Conservation (phyloP, 495 filamentous ascomycete genomes). For the Neurospora sp. region DNA sequence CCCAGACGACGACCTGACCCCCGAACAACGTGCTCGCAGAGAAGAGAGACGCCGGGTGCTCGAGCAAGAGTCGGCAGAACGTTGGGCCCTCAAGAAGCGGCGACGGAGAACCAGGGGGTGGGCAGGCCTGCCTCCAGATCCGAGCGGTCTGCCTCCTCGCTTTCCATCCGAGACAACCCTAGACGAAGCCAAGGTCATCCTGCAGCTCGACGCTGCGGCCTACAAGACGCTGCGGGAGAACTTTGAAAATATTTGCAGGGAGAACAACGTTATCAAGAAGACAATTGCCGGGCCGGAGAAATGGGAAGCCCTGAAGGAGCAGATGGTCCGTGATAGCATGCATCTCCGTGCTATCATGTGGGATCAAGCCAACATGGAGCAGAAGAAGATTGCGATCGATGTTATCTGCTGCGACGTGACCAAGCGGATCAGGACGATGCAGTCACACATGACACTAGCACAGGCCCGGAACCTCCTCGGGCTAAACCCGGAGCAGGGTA, state of each 20-base stretch:
- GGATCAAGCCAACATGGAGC: conserved; percentile 33
- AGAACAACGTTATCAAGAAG: conserved; percentile 60
- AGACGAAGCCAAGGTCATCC: conserved; percentile 62
- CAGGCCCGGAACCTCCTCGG: conserved; percentile 65
- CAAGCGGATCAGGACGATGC: conserved; percentile 59
- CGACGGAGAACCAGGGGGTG: conserved; percentile 60
- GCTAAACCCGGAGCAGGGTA: conserved; percentile 60
- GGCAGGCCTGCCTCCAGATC: conserved; percentile 65
- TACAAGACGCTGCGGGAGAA: conserved; percentile 55
- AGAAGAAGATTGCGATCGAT: conserved; percentile 53
- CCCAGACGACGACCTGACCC: conserved; percentile 32
- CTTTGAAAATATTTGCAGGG: conserved; percentile 61
- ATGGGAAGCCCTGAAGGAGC: conserved; percentile 64
- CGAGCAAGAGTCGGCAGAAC: conserved; percentile 53
- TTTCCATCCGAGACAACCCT: conserved; percentile 77
- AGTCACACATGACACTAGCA: conserved; percentile 54
- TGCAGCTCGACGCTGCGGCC: conserved; percentile 50
- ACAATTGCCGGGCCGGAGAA: conserved; percentile 57
- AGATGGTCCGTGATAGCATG: conserved; percentile 52
- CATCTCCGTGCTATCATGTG: conserved; percentile 59
- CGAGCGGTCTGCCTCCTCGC: conserved; percentile 55
- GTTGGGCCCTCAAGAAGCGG: conserved; percentile 56
- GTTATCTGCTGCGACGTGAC: conserved; percentile 74
- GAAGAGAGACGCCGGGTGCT: conserved; percentile 46
- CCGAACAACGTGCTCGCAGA: conserved; percentile 45